Conservation (phyloP, 2,329 filamentous ascomycete genomes). For the Ophiognomonia clavigignenti-juglandacearum region DNA sequence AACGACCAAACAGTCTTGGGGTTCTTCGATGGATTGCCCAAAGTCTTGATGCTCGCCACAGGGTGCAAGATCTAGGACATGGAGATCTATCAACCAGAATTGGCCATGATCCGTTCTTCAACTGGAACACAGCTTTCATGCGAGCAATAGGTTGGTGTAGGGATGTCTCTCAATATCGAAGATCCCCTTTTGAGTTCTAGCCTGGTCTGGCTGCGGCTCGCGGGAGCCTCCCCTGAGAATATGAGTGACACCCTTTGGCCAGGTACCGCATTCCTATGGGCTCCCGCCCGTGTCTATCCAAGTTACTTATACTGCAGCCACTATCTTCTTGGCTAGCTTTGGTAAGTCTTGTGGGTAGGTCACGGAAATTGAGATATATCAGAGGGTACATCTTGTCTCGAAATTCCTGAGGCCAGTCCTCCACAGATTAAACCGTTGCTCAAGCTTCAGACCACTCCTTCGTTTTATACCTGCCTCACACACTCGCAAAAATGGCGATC, state of each 20-base stretch:
- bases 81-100: too few species aligned
- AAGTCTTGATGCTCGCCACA: too few species aligned
- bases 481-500: conserved; percentile 2
- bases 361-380: conserved; percentile 6
- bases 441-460: too few species aligned
- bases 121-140: conserved; percentile 17
- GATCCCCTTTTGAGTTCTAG: conserved; percentile 5
- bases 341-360: conserved; percentile 8
- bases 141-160: conserved; percentile 17
- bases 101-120: conserved; percentile 4
- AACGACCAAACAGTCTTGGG: too few species aligned
- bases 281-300: conserved; percentile 1
- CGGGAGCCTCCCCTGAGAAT: conserved; percentile 15
- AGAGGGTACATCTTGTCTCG: conserved; percentile 3
- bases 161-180: conserved; percentile 14
- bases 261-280: conserved; percentile 15
- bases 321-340: conserved; percentile 10
- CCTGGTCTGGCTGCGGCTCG: conserved; percentile 9
- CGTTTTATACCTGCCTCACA: not conserved
- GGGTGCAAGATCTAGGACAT: too few species aligned
- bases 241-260: conserved; percentile 12
- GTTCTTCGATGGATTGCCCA: too few species aligned
- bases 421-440: not conserved
- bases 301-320: conserved; percentile 10
- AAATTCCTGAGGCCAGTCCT: conserved; percentile 8